A percentile compares a stretch with the other conserved stretches of the same genome.
Conservation (phyloP, 495 filamentous ascomycete species). For the Apiosordaria backusii region DNA sequence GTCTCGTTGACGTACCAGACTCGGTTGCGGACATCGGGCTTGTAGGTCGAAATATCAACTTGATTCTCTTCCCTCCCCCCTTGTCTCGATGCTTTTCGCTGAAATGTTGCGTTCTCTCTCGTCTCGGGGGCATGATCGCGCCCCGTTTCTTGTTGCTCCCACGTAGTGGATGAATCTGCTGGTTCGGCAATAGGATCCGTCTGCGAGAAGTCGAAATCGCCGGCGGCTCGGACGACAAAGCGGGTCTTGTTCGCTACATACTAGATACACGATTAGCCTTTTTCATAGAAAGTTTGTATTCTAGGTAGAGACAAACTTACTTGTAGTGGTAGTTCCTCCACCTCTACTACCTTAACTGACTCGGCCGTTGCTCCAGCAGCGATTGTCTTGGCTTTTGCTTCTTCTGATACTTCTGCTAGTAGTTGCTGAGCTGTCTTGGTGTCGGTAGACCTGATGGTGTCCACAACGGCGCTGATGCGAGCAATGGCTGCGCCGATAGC, state of each 20-base stretch:
- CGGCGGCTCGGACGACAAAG: constrained; percentile 49
- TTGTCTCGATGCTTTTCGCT: background rate
- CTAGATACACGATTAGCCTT: constrained; percentile 16
- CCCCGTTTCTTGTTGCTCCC: constrained; percentile 20
- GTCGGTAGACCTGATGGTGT: constrained; percentile 36
- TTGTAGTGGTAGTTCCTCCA: constrained; percentile 24
- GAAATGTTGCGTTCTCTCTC: constrained; percentile 8
- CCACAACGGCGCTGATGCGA: constrained; percentile 46
- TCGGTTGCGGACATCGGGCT: constrained; percentile 47
- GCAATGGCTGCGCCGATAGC: constrained; percentile 56
- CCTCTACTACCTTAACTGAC: constrained; percentile 26
- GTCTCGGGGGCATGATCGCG: constrained; percentile 17
- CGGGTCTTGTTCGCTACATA: constrained; percentile 51
- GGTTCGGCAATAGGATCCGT: constrained; percentile 26
- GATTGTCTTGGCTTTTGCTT: constrained; percentile 34
- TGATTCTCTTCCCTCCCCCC: constrained; percentile 6
- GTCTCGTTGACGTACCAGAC: constrained; percentile 54
- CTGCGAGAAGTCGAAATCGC: constrained; percentile 48
- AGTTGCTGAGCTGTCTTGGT: constrained; percentile 26
- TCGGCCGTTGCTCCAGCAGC: constrained; percentile 42
- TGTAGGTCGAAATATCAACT: constrained; percentile 48
- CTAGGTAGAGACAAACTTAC: constrained; percentile 13
- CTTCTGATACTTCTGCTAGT: constrained; percentile 29
- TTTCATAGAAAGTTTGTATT: background rate
- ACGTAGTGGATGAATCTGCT: constrained; percentile 13